Percentiles rank a stretch among this genome's conserved stretches.
These are phyloP conservation scores for Bruguiera sexangula DNA, from an alignment of 345 rosid genomes.

Conservation along the genomic window DNA sequence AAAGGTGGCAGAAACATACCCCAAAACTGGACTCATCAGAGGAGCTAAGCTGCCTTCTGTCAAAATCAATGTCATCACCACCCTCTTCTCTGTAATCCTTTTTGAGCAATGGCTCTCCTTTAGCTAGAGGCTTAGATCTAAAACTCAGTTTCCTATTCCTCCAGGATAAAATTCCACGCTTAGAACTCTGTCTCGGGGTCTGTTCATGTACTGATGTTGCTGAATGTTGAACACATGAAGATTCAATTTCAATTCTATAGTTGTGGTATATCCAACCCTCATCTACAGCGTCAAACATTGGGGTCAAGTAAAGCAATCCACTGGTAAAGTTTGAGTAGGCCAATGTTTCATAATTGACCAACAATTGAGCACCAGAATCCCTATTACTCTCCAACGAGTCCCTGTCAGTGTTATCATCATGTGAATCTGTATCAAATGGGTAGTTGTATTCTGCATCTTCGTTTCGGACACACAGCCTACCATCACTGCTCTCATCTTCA, in stretches of 20 bases:
- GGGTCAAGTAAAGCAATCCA: constrained; percentile 25
- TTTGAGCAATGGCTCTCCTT: constrained; percentile 58
- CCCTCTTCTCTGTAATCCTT: constrained; percentile 54
- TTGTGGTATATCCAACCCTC: constrained; percentile 53
- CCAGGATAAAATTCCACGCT: constrained; percentile 52
- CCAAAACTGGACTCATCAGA: constrained; percentile 50
- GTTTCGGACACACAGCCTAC: constrained; percentile 22
- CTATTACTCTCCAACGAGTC: constrained; percentile 29
- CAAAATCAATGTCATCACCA: constrained; percentile 61
- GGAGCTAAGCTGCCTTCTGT: constrained; percentile 58
- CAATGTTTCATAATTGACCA: constrained; percentile 49
- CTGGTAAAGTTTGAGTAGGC: constrained; percentile 44
- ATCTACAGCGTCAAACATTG: constrained; percentile 31
- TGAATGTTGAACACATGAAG: constrained; percentile 31
- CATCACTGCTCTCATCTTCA: constrained; percentile 36
- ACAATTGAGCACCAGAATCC: constrained; percentile 28
- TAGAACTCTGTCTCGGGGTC: constrained; percentile 21
- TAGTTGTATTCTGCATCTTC: constrained; percentile 22
- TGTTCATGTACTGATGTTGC: constrained; percentile 29
- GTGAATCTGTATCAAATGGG: constrained; percentile 45
- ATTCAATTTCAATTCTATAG: constrained; percentile 32
- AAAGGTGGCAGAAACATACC: constrained; percentile 14
- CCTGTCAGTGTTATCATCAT: constrained; percentile 22
- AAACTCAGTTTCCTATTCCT: constrained; percentile 49
- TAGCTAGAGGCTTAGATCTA: constrained; percentile 30